Evolutionary conservation across 2,329 filamentous ascomycete genomes (phyloP).

Genomic region (Apiospora malaysiana): DNA sequence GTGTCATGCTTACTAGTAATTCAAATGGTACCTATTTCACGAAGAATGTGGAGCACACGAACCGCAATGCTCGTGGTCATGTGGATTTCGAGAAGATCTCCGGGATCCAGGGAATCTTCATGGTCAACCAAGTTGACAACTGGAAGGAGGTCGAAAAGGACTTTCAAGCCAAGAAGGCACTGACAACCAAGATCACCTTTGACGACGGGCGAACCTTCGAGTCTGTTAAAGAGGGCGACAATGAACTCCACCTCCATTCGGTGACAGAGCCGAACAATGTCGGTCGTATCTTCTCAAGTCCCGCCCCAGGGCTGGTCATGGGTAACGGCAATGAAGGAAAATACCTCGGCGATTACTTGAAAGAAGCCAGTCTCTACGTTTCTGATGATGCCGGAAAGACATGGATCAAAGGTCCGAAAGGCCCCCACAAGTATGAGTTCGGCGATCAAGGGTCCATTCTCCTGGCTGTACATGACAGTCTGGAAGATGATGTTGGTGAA

Average conservation of each 20-base stretch:
- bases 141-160: constrained; percentile 71
- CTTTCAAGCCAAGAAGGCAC: constrained; percentile 62
- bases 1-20: constrained; percentile 91
- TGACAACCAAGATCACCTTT: constrained; percentile 87
- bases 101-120: constrained; percentile 88
- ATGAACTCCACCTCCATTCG: constrained; percentile 85
- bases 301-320: constrained; percentile 92
- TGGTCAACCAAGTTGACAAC: constrained; percentile 91
- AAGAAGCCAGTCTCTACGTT: constrained; percentile 79
- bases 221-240: constrained; percentile 69
- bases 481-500: constrained; percentile 60
- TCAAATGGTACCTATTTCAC: constrained; percentile 97
- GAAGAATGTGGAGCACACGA: constrained; percentile 89
- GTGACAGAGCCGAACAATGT: constrained; percentile 83
- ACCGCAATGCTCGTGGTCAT: constrained; percentile 74
- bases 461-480: constrained; percentile 78
- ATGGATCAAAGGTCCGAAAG: constrained; percentile 77
- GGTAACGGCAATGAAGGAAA: constrained; percentile 90
- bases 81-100: constrained; percentile 97
- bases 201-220: constrained; percentile 92
- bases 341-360: constrained; percentile 66
- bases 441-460: constrained; percentile 91
- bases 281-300: constrained; percentile 90
- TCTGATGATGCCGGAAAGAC: constrained; percentile 90
- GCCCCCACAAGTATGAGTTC: constrained; percentile 94